Conservation (phyloP, 768 basidiomycete species). For the Tricholoma bakamatsutake region DNA sequence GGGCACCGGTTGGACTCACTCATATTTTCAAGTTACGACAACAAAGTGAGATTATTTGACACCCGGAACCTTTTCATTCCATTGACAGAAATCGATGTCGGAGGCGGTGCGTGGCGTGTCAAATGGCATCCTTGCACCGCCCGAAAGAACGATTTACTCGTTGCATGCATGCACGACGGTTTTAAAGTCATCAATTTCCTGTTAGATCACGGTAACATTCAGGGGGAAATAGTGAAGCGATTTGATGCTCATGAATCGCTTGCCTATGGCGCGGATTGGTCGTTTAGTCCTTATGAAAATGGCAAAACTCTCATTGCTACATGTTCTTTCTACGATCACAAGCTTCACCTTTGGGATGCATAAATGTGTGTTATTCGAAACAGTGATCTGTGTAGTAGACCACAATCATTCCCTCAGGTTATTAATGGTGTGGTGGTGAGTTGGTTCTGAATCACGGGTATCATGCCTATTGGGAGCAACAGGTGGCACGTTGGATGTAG, state of each 20-base stretch:
- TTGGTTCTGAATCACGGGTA: background rate
- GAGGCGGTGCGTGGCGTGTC: slow-evolving; percentile 93
- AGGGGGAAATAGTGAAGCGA: slow-evolving; percentile 31
- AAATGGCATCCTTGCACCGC: slow-evolving; percentile 84
- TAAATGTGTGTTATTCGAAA: slow-evolving; percentile 25
- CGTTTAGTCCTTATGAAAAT: slow-evolving; percentile 30
- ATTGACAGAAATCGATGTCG: slow-evolving; percentile 57
- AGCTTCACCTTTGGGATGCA: slow-evolving; percentile 72
- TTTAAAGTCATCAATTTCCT: slow-evolving; percentile 74
- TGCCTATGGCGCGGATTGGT: slow-evolving; percentile 95
- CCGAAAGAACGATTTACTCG: slow-evolving; percentile 71
- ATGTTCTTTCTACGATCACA: slow-evolving; percentile 95
- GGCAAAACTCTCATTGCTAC: slow-evolving; percentile 63
- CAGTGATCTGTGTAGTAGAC: background rate
- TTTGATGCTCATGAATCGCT: slow-evolving; percentile 78
- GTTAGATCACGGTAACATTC: slow-evolving; percentile 27
- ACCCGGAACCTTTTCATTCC: slow-evolving; percentile 57
- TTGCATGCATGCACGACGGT: slow-evolving; percentile 98
- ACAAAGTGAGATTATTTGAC: slow-evolving; percentile 78
- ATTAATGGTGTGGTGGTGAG: background rate
- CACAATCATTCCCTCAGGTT: background rate
- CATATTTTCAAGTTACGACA: slow-evolving; percentile 66
- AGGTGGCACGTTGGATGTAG: slow-evolving; percentile 4
- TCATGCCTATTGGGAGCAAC: slow-evolving; percentile 1
- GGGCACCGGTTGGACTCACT: background rate